Evolutionary conservation across 139 green algal species (phyloP).

Genomic region (Asterochloris erici): DNA sequence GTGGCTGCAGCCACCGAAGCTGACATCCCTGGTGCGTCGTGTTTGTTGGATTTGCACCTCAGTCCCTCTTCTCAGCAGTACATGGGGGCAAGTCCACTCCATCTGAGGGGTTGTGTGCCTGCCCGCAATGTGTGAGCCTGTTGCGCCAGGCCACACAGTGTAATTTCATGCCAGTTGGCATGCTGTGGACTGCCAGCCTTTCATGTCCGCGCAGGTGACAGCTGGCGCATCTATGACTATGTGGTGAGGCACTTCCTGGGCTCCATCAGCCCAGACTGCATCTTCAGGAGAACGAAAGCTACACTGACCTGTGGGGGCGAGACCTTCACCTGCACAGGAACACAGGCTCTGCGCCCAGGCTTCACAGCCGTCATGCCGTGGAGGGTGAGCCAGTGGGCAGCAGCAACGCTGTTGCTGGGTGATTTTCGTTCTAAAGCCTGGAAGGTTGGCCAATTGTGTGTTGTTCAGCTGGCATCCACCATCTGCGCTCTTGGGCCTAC

Average conservation of each 20-base stretch:
- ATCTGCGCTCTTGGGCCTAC: too few relatives aligned
- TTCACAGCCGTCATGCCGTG: conserved; percentile 85
- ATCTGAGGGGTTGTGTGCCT: neutral
- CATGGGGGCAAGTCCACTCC: too few relatives aligned
- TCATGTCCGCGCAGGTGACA: conserved; percentile 49
- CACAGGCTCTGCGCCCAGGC: conserved; percentile 45
- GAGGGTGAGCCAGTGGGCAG: conserved; percentile 35
- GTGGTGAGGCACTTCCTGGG: conserved; percentile 81
- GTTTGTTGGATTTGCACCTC: too few relatives aligned
- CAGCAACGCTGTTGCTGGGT: too few relatives aligned
- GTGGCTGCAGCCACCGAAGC: conserved; percentile 50
- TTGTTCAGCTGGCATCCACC: too few relatives aligned
- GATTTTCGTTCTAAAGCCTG: too few relatives aligned
- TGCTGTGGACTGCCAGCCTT: conserved; percentile 56
- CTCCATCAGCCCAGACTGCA: conserved; percentile 62
- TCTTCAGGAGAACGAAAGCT: conserved; percentile 49
- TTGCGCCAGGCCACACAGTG: neutral
- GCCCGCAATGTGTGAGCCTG: neutral
- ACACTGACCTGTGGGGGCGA: conserved; percentile 54
- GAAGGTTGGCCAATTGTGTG: too few relatives aligned
- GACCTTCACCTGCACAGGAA: conserved; percentile 52
- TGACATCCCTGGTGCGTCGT: neutral
- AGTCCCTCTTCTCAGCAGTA: too few relatives aligned
- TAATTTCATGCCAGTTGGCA: neutral
- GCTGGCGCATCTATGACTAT: conserved; percentile 89